Conservation (phyloP, 2,329 filamentous ascomycete genomes). For the Aspergillus latus region DNA sequence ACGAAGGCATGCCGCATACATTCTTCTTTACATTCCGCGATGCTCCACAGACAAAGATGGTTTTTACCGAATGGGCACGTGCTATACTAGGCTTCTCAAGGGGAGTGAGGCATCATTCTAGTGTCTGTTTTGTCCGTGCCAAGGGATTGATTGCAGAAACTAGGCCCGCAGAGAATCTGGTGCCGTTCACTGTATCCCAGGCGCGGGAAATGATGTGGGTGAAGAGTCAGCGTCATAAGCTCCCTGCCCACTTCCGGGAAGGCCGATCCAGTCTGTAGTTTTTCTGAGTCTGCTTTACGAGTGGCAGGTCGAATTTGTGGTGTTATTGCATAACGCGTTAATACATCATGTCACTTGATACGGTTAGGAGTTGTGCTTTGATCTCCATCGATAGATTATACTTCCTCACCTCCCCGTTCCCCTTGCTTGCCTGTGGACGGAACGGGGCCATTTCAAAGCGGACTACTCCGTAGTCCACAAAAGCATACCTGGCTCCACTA, state of each 20-base stretch:
- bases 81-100: neutral
- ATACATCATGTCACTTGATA: too few relatives aligned
- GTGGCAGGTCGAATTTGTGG: too few relatives aligned
- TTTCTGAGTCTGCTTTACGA: too few relatives aligned
- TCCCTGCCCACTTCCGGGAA: neutral
- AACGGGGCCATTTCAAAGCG: too few relatives aligned
- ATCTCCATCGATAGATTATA: too few relatives aligned
- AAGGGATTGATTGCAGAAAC: neutral
- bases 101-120: neutral
- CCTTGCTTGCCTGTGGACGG: too few relatives aligned
- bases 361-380: too few relatives aligned
- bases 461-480: too few relatives aligned
- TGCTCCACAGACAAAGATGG: neutral
- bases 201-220: neutral
- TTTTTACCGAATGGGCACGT: neutral
- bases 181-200: neutral
- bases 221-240: neutral
- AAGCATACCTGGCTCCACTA: too few relatives aligned
- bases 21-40: neutral
- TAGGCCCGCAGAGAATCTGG: neutral
- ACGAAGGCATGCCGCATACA: constrained; percentile 8
- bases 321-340: too few relatives aligned
- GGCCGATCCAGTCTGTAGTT: neutral
- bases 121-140: neutral
- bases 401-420: too few relatives aligned